phyloP scores from a whole-genome alignment of 768 basidiomycete genomes.

The Hysterangium stoloniferum region DNA sequence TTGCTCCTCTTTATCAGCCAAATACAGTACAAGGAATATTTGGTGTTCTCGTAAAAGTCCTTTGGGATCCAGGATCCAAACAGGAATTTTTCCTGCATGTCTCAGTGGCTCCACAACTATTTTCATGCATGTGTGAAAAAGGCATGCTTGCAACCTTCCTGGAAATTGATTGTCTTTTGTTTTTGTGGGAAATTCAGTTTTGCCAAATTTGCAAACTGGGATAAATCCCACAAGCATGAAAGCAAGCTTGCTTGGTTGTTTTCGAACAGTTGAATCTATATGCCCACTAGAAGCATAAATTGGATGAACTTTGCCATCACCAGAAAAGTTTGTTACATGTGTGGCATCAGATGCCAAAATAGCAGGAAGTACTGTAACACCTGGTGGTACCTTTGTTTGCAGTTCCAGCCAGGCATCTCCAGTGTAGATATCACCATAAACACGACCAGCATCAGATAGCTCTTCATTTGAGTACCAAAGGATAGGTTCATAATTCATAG shows the following conservation, averaged over 20 bases:
- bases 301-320: slow-evolving; percentile 26
- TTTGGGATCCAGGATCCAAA: slow-evolving; percentile 30
- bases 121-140: slow-evolving; percentile 33
- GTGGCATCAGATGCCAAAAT: slow-evolving; percentile 3
- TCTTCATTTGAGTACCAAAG: not conserved
- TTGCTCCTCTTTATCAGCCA: slow-evolving; percentile 11
- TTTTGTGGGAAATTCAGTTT: slow-evolving; percentile 27
- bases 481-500: slow-evolving; percentile 1
- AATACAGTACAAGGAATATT: slow-evolving; percentile 31
- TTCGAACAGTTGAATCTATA: slow-evolving; percentile 31
- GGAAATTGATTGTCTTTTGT: slow-evolving; percentile 36
- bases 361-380: not conserved
- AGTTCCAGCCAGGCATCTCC: not conserved
- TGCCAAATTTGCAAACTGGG: slow-evolving; percentile 25
- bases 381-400: not conserved
- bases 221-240: slow-evolving; percentile 34
- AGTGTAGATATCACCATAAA: not conserved
- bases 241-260: slow-evolving; percentile 28
- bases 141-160: slow-evolving; percentile 8
- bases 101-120: slow-evolving; percentile 24
- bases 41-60: slow-evolving; percentile 23
- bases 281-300: slow-evolving; percentile 39
- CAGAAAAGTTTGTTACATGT: slow-evolving; percentile 1
- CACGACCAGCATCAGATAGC: not conserved
- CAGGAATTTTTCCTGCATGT: slow-evolving; percentile 21